phyloP scores from a whole-genome alignment of 495 filamentous ascomycete genomes.

The Oleoguttula mirabilis region DNA sequence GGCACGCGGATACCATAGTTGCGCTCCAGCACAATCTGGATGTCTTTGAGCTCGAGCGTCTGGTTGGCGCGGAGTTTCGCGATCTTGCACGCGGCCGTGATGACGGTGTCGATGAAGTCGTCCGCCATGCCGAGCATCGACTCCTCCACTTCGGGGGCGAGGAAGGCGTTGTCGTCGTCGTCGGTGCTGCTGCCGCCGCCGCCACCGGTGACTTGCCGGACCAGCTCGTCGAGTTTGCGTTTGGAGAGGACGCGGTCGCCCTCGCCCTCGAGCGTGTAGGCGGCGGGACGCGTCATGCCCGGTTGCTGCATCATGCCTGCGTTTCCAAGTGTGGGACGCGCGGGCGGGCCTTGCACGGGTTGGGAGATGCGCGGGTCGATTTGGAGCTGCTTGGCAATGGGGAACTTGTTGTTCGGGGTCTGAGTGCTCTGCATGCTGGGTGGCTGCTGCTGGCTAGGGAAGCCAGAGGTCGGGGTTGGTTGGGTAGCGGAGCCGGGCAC shows the following conservation, averaged over 20 bases:
- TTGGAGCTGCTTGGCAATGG: slow-evolving; percentile 67
- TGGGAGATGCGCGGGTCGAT: slow-evolving; percentile 45
- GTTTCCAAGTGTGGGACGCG: slow-evolving; percentile 65
- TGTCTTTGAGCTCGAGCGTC: slow-evolving; percentile 79
- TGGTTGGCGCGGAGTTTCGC: slow-evolving; percentile 86
- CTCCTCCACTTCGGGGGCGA: slow-evolving; percentile 84
- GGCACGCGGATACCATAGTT: slow-evolving; percentile 98
- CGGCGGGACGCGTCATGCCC: slow-evolving; percentile 64
- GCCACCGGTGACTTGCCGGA: slow-evolving; percentile 81
- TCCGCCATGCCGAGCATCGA: slow-evolving; percentile 81
- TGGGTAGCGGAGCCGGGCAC: slow-evolving; percentile 41
- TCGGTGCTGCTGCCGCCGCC: slow-evolving; percentile 37
- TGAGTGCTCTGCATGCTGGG: slow-evolving; percentile 21
- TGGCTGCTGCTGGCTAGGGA: slow-evolving; percentile 7
- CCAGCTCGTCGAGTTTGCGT: slow-evolving; percentile 91
- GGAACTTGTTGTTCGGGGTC: slow-evolving; percentile 34
- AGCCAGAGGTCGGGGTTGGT: slow-evolving; percentile 28
- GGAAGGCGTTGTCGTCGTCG: slow-evolving; percentile 33
- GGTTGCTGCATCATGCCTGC: slow-evolving; percentile 78
- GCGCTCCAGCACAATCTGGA: slow-evolving; percentile 89
- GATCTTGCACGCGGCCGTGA: slow-evolving; percentile 73
- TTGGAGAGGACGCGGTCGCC: slow-evolving; percentile 82
- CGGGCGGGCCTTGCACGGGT: slow-evolving; percentile 55
- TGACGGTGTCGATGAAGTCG: slow-evolving; percentile 84
- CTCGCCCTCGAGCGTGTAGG: slow-evolving; percentile 75